phyloP scores from a whole-genome alignment of 2,329 filamentous ascomycete species.

The Talaromyces pinophilus region DNA sequence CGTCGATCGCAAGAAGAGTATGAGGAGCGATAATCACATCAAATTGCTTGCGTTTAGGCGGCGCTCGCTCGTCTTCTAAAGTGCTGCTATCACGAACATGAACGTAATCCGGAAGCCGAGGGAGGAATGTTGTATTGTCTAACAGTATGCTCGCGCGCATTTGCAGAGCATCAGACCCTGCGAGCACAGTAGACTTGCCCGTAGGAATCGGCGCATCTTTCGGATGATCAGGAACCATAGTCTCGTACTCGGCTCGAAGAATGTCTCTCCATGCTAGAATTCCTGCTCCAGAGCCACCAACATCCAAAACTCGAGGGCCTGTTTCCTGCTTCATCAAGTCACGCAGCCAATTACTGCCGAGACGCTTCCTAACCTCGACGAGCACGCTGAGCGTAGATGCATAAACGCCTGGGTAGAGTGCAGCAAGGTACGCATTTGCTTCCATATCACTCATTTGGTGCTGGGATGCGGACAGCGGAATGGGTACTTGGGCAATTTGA shows the following conservation, averaged over 20 bases:
- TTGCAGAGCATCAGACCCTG: constrained; percentile 72
- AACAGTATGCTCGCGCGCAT: constrained; percentile 74
- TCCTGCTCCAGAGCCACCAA: constrained; percentile 62
- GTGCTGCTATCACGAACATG: constrained; percentile 60
- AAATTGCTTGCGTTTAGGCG: constrained; percentile 71
- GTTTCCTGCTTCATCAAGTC: constrained; percentile 57
- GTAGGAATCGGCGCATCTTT: constrained; percentile 45
- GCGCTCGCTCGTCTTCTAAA: constrained; percentile 57
- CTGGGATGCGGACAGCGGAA: constrained; percentile 59
- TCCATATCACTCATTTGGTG: constrained; percentile 62
- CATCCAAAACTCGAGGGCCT: constrained; percentile 61
- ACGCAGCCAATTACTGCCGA: constrained; percentile 62
- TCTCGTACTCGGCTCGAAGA: constrained; percentile 76
- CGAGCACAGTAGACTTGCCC: constrained; percentile 78
- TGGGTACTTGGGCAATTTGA: constrained; percentile 57
- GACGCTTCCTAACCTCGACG: constrained; percentile 60
- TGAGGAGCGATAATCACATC: constrained; percentile 91
- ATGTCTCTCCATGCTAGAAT: constrained; percentile 69
- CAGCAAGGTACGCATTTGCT: constrained; percentile 60
- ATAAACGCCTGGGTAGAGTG: constrained; percentile 63
- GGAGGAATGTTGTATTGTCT: constrained; percentile 87
- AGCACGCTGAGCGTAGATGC: constrained; percentile 58
- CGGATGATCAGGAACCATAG: constrained; percentile 55
- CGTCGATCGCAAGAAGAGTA: constrained; percentile 71
- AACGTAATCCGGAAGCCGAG: constrained; percentile 83